phyloP scores from a whole-genome alignment of 331 rosid species.

The Pyracantha coccinea region DNA sequence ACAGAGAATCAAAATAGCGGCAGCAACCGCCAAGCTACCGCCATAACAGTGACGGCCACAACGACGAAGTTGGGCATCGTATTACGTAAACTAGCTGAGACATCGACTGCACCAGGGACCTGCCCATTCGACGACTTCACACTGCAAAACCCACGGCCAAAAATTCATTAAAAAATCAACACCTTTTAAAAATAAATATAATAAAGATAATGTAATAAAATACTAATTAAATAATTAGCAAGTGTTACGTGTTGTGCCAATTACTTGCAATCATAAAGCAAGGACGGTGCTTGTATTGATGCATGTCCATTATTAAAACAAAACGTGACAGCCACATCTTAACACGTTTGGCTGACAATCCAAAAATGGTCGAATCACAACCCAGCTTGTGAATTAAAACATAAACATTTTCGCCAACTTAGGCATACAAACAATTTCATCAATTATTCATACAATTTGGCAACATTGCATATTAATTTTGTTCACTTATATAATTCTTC shows the following conservation, averaged over 20 bases:
- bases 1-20: neutral
- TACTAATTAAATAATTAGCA: neutral
- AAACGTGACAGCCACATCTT: constrained; percentile 1
- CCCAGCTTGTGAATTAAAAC: neutral
- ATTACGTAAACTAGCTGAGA: constrained; percentile 17
- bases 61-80: neutral
- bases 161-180: neutral
- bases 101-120: constrained; percentile 26
- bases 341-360: neutral
- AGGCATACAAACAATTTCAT: neutral
- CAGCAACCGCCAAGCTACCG: constrained; percentile 23
- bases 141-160: constrained; percentile 35
- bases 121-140: constrained; percentile 58
- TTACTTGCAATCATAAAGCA: neutral
- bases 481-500: too few species aligned
- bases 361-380: neutral
- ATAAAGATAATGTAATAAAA: neutral
- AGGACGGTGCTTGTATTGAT: neutral
- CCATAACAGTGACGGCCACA: constrained; percentile 2
- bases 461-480: neutral
- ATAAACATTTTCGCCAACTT: too few species aligned
- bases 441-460: neutral
- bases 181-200: neutral
- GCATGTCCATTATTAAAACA: neutral
- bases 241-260: neutral